phyloP scores from a whole-genome alignment of 768 basidiomycete genomes.

The Amanita rubescens region DNA sequence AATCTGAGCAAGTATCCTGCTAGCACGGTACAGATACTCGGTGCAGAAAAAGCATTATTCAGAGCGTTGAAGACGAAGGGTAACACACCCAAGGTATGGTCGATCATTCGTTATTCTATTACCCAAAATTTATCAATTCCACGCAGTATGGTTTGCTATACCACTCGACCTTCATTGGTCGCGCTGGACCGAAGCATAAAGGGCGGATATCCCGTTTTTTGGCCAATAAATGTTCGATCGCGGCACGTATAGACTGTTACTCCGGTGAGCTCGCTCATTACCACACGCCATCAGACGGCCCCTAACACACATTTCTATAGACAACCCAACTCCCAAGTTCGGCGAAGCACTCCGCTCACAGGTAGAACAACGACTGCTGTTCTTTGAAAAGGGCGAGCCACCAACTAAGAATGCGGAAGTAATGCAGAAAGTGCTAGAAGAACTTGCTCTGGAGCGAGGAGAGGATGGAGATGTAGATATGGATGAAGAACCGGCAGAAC shows the following conservation, averaged over 20 bases:
- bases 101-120: background rate
- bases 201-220: constrained; percentile 98
- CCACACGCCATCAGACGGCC: background rate
- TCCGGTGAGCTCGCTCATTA: constrained; percentile 42
- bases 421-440: constrained; percentile 84
- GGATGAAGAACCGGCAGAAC: constrained; percentile 35
- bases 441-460: constrained; percentile 62
- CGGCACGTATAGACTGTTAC: constrained; percentile 94
- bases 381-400: constrained; percentile 88
- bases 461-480: constrained; percentile 39
- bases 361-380: constrained; percentile 90
- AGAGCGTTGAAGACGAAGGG: constrained; percentile 97
- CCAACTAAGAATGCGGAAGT: constrained; percentile 89
- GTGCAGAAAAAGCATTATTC: constrained; percentile 97
- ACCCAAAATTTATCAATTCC: background rate
- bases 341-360: constrained; percentile 91
- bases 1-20: constrained; percentile 98
- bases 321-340: constrained; percentile 84
- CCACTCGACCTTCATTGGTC: constrained; percentile 94
- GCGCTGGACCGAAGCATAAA: constrained; percentile 91
- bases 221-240: constrained; percentile 98
- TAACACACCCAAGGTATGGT: constrained; percentile 86
- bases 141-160: constrained; percentile 91
- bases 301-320: constrained; percentile 26
- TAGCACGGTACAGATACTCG: constrained; percentile 95